A percentile compares a stretch with the other conserved stretches of the same genome.
These are phyloP conservation scores for Blastocystis sp. DNA, from an alignment of 352 stramenopile species.

Conservation along the genomic window DNA sequence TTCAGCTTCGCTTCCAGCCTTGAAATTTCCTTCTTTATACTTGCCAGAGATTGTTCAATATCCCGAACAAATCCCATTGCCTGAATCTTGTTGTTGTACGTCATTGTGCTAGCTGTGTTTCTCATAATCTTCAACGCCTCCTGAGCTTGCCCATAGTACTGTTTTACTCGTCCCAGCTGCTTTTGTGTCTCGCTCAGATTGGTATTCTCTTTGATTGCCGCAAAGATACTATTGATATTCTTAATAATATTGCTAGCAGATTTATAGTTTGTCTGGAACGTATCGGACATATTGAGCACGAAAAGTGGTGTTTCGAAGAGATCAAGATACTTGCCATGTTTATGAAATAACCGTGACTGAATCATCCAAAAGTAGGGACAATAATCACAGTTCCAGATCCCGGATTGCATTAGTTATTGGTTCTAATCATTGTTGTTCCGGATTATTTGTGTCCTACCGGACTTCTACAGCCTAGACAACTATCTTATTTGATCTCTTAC, in stretches of 20 bases:
- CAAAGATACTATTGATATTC: conserved; percentile 57
- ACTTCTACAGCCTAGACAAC: no score
- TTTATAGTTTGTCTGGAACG: conserved; percentile 60
- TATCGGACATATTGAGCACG: conserved; percentile 24
- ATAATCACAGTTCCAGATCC: no score
- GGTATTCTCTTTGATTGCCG: conserved; percentile 51
- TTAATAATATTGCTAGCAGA: conserved; percentile 47
- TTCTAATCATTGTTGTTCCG: no score
- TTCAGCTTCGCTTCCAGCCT: conserved; percentile 48
- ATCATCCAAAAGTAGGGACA: no score
- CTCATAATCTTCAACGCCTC: conserved; percentile 47
- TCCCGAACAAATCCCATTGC: conserved; percentile 56
- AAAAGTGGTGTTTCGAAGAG: neutral
- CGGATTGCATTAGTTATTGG: no score
- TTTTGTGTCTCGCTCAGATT: conserved; percentile 47
- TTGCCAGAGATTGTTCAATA: conserved; percentile 54
- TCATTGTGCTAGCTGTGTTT: conserved; percentile 56
- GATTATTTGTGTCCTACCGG: no score
- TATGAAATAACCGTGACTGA: neutral
- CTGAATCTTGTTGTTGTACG: conserved; percentile 61
- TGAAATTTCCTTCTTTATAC: conserved; percentile 48
- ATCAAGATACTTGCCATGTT: neutral
- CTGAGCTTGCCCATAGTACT: conserved; percentile 52
- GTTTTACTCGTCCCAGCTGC: conserved; percentile 37
- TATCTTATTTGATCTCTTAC: no score